Evolutionary conservation across 257 asterid genomes (phyloP).

Genomic region (Solanum appendiculatum): DNA sequence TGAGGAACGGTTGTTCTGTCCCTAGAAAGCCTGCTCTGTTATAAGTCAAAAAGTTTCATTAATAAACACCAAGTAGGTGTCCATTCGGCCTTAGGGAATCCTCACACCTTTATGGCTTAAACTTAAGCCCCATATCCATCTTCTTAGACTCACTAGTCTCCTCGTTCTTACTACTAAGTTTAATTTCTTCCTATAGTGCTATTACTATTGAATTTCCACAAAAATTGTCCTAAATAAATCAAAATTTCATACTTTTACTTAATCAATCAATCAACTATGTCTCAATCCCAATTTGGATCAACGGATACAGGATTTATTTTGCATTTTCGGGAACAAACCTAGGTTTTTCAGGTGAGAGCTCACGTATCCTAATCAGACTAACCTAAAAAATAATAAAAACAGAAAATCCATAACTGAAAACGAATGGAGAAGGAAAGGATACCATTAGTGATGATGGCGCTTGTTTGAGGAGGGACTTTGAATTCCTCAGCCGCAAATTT

Average conservation of each 20-base stretch:
- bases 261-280: neutral
- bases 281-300: neutral
- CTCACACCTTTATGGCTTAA: rapidly evolving
- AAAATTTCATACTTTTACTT: neutral
- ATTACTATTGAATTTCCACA: neutral
- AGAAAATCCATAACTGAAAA: neutral
- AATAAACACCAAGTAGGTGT: neutral
- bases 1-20: neutral
- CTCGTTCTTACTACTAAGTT: neutral
- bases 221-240: neutral
- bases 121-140: neutral
- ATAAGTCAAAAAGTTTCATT: neutral
- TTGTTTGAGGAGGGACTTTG: conserved; percentile 94
- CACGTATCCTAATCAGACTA: neutral
- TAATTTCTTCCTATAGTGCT: neutral
- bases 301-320: neutral
- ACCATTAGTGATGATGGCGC: conserved; percentile 96
- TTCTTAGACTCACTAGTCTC: neutral
- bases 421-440: neutral
- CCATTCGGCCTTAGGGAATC: neutral
- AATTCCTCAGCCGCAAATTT: conserved; percentile 97
- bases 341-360: neutral
- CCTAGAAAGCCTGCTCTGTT: neutral
- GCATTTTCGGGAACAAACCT: neutral
- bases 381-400: neutral